Evolutionary conservation across 148 eudicot genomes (phyloP).

Genomic region (Rhododendron ferrugineum): DNA sequence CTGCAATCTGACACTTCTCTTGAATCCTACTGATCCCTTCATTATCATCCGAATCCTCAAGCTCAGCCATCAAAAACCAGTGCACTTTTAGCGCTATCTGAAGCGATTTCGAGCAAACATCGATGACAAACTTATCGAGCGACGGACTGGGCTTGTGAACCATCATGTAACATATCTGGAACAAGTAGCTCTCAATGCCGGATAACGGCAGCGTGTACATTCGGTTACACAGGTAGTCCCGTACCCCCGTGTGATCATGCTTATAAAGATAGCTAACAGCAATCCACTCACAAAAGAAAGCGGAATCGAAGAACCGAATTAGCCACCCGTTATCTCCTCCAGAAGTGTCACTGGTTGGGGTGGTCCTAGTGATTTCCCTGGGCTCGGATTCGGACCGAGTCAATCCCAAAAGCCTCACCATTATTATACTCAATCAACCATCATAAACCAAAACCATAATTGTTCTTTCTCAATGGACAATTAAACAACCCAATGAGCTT

Average conservation of each 20-base stretch:
- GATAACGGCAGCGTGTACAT: slow-evolving; percentile 91
- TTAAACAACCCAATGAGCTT: slow-evolving; percentile 14
- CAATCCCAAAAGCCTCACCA: slow-evolving; percentile 82
- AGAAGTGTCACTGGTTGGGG: slow-evolving; percentile 58
- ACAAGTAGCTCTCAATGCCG: slow-evolving; percentile 90
- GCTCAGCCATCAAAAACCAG: slow-evolving; percentile 96
- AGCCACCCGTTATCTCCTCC: slow-evolving; percentile 95
- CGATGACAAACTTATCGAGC: slow-evolving; percentile 88
- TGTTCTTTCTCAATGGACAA: slow-evolving; percentile 5
- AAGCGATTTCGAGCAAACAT: slow-evolving; percentile 71
- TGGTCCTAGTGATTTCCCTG: slow-evolving; percentile 79
- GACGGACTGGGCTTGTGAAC: slow-evolving; percentile 97
- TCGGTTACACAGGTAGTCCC: slow-evolving; percentile 89
- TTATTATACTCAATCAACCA: slow-evolving; percentile 30
- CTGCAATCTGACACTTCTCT: slow-evolving; percentile 93
- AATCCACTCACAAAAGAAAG: slow-evolving; percentile 99
- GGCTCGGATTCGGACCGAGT: slow-evolving; percentile 66
- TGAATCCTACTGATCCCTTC: slow-evolving; percentile 94
- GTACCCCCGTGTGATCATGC: slow-evolving; percentile 87
- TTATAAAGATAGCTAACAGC: slow-evolving; percentile 96
- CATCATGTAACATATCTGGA: slow-evolving; percentile 90
- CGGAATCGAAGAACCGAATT: slow-evolving; percentile 89
- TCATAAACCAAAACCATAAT: slow-evolving; percentile 30
- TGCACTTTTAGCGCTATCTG: slow-evolving; percentile 89
- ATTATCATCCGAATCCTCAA: slow-evolving; percentile 90